A percentile compares a stretch with the other conserved stretches of the same genome.
phyloP scores from a whole-genome alignment of 257 asterid species.

The Paraleonurus japonicus region DNA sequence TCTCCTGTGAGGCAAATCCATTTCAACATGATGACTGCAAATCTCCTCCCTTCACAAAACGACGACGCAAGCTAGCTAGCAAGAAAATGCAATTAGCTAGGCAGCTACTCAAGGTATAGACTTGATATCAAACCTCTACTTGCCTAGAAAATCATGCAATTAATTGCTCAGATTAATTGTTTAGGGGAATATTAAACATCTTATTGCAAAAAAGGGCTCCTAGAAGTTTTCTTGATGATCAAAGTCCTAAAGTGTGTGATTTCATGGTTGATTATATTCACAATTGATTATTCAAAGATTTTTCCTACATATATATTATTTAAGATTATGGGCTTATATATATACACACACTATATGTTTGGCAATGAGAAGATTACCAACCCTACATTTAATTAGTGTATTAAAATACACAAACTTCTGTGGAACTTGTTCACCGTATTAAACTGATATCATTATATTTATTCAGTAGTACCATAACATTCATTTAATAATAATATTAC shows the following conservation, averaged over 20 bases:
- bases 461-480: too few relatives aligned
- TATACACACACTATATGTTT: too few relatives aligned
- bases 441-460: too few relatives aligned
- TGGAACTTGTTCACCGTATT: too few relatives aligned
- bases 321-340: constrained; percentile 14
- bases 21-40: constrained; percentile 48
- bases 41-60: constrained; percentile 54
- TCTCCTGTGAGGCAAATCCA: constrained; percentile 46
- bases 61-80: constrained; percentile 23
- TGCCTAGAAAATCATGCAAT: too few relatives aligned
- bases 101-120: background rate
- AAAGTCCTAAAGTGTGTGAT: constrained; percentile 27
- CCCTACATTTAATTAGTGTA: background rate
- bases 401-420: too few relatives aligned
- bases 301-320: background rate
- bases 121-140: background rate
- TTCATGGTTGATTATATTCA: constrained; percentile 24
- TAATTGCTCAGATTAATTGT: background rate
- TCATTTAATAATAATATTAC: too few relatives aligned
- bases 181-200: background rate
- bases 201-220: background rate
- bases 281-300: background rate
- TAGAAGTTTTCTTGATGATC: background rate
- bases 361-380: background rate
- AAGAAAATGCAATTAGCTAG: constrained; percentile 17